phyloP scores from a whole-genome alignment of 2,329 filamentous ascomycete species.

The Alternaria brassicicola region DNA sequence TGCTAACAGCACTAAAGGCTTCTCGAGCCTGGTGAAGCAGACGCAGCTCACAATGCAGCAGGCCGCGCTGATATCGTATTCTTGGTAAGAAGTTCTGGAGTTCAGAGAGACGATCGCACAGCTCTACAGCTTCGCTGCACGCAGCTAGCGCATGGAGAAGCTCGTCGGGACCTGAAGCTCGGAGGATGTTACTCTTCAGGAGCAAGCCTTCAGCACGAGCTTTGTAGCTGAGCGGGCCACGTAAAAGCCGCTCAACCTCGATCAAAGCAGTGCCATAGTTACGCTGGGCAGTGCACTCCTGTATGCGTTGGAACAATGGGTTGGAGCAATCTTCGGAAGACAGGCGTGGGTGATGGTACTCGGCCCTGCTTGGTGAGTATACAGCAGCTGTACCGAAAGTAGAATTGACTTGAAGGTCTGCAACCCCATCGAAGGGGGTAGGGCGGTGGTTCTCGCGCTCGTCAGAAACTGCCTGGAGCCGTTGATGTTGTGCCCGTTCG shows the following conservation, averaged over 20 bases:
- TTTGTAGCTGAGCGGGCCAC: slow-evolving; percentile 32
- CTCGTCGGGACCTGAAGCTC: slow-evolving; percentile 29
- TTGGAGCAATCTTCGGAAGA: slow-evolving; percentile 14
- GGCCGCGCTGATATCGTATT: slow-evolving; percentile 35
- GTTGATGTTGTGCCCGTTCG: slow-evolving; percentile 27
- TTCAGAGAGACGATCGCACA: slow-evolving; percentile 32
- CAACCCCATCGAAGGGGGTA: slow-evolving; percentile 8
- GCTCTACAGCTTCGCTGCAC: slow-evolving; percentile 40
- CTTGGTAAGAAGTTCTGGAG: slow-evolving; percentile 29
- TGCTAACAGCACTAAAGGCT: slow-evolving; percentile 21
- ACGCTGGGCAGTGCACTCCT: slow-evolving; percentile 22
- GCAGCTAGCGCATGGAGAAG: slow-evolving; percentile 39
- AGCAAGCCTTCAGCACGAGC: slow-evolving; percentile 38
- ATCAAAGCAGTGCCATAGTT: slow-evolving; percentile 33
- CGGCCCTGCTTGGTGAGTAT: not conserved
- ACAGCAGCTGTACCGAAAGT: slow-evolving; percentile 25
- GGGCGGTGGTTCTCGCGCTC: not conserved
- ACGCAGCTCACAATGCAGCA: slow-evolving; percentile 33
- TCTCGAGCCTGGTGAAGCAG: slow-evolving; percentile 32
- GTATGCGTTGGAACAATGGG: slow-evolving; percentile 25
- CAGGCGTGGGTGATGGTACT: not conserved
- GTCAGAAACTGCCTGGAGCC: slow-evolving; percentile 8
- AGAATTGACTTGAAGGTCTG: not conserved
- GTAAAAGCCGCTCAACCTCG: slow-evolving; percentile 35
- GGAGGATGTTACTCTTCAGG: slow-evolving; percentile 37